A percentile compares a stretch with the other conserved stretches of the same genome.
phyloP scores from a whole-genome alignment of 768 basidiomycete genomes.

The Suillus subaureus region DNA sequence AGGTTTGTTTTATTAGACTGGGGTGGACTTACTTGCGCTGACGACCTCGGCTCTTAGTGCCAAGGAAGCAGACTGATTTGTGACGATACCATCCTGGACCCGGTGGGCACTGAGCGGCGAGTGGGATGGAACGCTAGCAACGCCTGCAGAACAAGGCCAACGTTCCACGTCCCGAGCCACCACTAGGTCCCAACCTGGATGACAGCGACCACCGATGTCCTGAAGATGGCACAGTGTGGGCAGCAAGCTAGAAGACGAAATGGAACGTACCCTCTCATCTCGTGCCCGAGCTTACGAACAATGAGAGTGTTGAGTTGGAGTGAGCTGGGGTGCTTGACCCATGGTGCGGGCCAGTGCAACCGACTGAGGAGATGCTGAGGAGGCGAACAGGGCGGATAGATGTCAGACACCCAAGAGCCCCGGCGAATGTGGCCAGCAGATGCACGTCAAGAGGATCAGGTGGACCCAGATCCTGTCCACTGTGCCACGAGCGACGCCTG shows the following conservation, averaged over 20 bases:
- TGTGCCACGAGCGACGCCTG: neutral
- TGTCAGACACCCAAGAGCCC: neutral
- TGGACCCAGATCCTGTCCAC: neutral
- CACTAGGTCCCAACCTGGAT: neutral
- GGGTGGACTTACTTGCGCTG: neutral
- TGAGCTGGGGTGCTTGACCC: neutral
- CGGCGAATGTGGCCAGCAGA: neutral
- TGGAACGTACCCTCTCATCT: neutral
- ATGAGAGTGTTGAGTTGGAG: neutral
- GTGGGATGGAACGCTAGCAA: neutral
- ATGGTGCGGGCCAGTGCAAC: neutral
- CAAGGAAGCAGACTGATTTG: neutral
- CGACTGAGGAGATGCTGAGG: neutral
- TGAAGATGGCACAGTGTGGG: neutral
- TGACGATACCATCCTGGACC: neutral
- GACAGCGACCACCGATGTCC: neutral
- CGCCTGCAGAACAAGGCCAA: neutral
- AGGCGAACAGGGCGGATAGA: neutral
- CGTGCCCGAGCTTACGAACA: neutral
- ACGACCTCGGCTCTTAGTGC: neutral
- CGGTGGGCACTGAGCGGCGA: neutral
- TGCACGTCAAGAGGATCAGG: neutral
- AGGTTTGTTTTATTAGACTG: neutral
- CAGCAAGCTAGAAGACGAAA: too few relatives aligned
- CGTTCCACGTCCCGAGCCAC: neutral